Percentiles rank a stretch among this genome's conserved stretches.
Evolutionary conservation across 2,329 filamentous ascomycete genomes (phyloP).

Genomic region (Xylaria sp.): DNA sequence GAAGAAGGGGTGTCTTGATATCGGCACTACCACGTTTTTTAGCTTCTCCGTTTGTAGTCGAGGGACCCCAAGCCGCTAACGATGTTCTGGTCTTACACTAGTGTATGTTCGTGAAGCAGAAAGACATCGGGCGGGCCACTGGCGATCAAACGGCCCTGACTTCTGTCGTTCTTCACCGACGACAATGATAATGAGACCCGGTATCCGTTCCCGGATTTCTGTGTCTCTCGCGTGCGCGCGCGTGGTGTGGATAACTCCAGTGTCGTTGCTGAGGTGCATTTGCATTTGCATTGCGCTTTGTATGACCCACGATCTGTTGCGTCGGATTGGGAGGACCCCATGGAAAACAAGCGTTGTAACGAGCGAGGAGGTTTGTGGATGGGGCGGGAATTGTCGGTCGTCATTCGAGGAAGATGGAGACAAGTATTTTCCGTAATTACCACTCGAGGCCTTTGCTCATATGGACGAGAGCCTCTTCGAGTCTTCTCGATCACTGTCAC

Average conservation of each 20-base stretch:
- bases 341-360: conserved; percentile 14
- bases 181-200: conserved; percentile 12
- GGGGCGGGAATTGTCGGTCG: conserved; percentile 5
- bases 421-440: conserved; percentile 2
- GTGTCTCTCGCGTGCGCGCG: conserved; percentile 8
- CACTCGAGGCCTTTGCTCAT: conserved; percentile 8
- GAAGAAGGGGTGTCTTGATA: not conserved
- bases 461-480: conserved; percentile 11
- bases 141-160: conserved; percentile 35
- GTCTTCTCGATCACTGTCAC: conserved; percentile 15
- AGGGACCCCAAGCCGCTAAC: conserved; percentile 20
- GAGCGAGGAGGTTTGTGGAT: conserved; percentile 11
- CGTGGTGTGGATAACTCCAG: conserved; percentile 13
- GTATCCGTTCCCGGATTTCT: conserved; percentile 15
- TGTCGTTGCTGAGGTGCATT: conserved; percentile 16
- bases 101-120: conserved; percentile 21
- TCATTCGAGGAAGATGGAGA: conserved; percentile 4
- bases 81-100: conserved; percentile 9
- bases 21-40: not conserved
- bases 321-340: conserved; percentile 3
- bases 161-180: conserved; percentile 22
- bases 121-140: conserved; percentile 24
- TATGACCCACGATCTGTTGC: not conserved
- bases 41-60: conserved; percentile 4
- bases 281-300: conserved; percentile 12